Evolutionary conservation across 768 basidiomycete genomes (phyloP).

Genomic region (Aureoboletus auriporus): DNA sequence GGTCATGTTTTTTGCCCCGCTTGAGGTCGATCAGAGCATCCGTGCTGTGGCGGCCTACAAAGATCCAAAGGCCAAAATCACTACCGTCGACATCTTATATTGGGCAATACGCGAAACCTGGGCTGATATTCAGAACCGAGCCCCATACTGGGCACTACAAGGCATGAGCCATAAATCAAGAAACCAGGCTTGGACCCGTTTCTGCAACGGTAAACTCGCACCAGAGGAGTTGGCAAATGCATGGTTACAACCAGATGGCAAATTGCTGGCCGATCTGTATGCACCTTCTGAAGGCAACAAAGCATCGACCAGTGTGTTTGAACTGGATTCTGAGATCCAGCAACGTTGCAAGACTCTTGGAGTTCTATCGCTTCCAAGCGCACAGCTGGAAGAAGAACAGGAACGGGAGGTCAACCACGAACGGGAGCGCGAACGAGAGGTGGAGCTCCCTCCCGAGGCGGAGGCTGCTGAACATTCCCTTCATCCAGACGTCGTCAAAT

Average conservation of each 20-base stretch:
- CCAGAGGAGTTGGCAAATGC: constrained; percentile 1
- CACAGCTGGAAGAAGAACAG: constrained; percentile 39
- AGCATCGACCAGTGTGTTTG: neutral
- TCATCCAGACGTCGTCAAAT: neutral
- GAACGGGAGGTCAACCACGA: constrained; percentile 24
- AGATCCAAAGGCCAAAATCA: no score
- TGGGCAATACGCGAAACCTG: constrained; percentile 47
- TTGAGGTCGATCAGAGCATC: no score
- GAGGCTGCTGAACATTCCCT: neutral
- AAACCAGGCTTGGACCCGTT: constrained; percentile 10
- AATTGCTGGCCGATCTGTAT: constrained; percentile 34
- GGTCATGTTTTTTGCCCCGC: no score
- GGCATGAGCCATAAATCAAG: constrained; percentile 10
- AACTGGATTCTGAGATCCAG: constrained; percentile 1
- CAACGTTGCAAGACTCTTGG: constrained; percentile 11
- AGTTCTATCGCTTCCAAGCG: constrained; percentile 5
- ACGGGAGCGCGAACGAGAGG: neutral
- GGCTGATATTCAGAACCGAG: constrained; percentile 32
- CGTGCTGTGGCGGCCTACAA: no score
- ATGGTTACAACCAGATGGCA: constrained; percentile 38
- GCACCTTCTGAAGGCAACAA: neutral
- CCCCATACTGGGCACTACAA: constrained; percentile 40
- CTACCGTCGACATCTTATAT: constrained; percentile 31
- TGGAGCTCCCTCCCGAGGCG: neutral
- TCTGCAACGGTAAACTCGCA: neutral